phyloP scores from a whole-genome alignment of 2,329 filamentous ascomycete species.

The Tolypocladium tropicale region DNA sequence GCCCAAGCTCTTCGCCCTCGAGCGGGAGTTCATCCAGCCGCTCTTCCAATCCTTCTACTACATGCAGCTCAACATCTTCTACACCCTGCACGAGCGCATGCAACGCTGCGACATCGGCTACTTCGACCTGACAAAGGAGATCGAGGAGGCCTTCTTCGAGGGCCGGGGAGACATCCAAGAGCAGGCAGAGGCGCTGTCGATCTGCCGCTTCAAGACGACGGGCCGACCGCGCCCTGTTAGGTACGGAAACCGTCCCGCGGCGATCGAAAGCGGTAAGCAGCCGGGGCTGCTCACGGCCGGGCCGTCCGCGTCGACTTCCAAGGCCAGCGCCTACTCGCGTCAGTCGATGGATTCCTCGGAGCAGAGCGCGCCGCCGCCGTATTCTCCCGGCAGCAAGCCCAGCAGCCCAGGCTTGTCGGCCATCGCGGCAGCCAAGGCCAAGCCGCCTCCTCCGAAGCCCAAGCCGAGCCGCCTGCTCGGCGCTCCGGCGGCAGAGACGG shows the following conservation, averaged over 20 bases:
- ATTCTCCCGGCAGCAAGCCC: conserved; percentile 40
- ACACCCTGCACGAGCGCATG: conserved; percentile 97
- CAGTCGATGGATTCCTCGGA: conserved; percentile 33
- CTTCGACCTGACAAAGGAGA: conserved; percentile 83
- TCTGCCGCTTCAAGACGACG: conserved; percentile 85
- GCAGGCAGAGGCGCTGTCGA: conserved; percentile 69
- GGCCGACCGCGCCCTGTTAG: conserved; percentile 55
- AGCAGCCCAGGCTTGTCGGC: conserved; percentile 26
- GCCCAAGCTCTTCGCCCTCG: conserved; percentile 79
- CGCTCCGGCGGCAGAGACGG: conserved; percentile 59
- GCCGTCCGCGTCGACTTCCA: conserved; percentile 12
- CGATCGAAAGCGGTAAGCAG: conserved; percentile 37
- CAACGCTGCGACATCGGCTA: conserved; percentile 95
- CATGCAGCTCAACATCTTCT: conserved; percentile 99
- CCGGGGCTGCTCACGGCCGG: conserved; percentile 43
- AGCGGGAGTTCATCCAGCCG: conserved; percentile 90
- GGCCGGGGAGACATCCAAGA: conserved; percentile 87
- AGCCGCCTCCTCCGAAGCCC: conserved; percentile 63
- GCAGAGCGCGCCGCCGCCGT: conserved; percentile 57
- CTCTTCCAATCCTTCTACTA: conserved; percentile 99
- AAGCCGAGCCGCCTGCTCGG: conserved; percentile 68
- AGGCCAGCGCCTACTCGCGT: conserved; percentile 24
- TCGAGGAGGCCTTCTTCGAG: conserved; percentile 81
- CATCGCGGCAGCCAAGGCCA: conserved; percentile 47
- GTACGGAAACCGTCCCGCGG: conserved; percentile 46